Base-by-base conservation (phyloP, 2,329 filamentous ascomycete species). In the Pseudogymnoascus sp. region DNA sequence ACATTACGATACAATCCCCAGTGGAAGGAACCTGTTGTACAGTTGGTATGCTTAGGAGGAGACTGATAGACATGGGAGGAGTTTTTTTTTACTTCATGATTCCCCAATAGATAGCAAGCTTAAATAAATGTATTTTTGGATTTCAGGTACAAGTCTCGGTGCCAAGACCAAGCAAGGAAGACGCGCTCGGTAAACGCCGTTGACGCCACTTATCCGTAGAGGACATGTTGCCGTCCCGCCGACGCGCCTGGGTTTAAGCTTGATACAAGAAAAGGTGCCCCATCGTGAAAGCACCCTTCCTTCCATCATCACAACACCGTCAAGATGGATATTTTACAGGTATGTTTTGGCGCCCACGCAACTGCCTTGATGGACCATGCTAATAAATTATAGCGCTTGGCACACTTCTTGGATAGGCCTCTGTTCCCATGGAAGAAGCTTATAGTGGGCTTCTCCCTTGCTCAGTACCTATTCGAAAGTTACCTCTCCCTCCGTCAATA, bases 341-440 rank as follows among this genome's bases (percentile, higher is more conserved):
- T 74, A 73, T 28, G 62, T 25, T 36, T 6, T 62, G n/a, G 37
- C 4, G 23, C 60, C 6, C 2, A 16, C 7, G 28, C n/a, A 28
- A 25, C n/a, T 21, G 28, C 25, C 37, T 10, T 43, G n/a, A 14
- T 19, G 45, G n/a, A 63, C 48, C 63, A 62, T 65, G 62, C 70
- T 71, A 66, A 72, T 54, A 62, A 60, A 60, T 63, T 60, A 34
- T 73, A 88, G 85, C 84, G 84, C 80, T 87, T 98, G 70, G 91
- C 92, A 74, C 86, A 85, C 77, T 87, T 90, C 77, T 88, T 98
- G 72, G 95, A 99, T 81, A 87, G 90, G 74, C 93, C 93, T 65
- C 82, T 90, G 74, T 96, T 98, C 80, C 93, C 95, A 63, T 99
- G 95, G 95, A 99, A 97, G 85, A 90, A 87, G 76, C 86, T 99